These are phyloP conservation scores for Jatropha podagrica DNA, from an alignment of 441 rosid species.

Conservation along the genomic window DNA sequence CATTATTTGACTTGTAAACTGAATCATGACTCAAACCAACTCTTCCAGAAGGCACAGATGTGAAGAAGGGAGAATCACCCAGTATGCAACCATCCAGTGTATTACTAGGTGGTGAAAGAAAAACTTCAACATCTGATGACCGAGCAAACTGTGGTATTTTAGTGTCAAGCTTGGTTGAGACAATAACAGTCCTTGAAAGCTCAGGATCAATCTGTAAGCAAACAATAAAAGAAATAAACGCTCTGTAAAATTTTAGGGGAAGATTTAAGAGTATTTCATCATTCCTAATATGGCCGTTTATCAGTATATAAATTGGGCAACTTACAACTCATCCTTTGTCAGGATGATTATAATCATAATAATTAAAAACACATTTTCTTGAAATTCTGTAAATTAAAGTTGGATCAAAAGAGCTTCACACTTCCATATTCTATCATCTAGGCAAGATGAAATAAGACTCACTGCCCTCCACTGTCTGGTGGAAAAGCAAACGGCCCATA, in stretches of 20 bases:
- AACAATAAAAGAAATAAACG: conserved; percentile 23
- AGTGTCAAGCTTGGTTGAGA: conserved; percentile 94
- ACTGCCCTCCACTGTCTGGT: neutral
- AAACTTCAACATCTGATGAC: conserved; percentile 87
- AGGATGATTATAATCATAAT: neutral
- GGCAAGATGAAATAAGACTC: no score
- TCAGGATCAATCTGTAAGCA: conserved; percentile 85
- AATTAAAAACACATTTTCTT: no score
- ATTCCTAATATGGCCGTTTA: neutral
- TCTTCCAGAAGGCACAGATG: conserved; percentile 98
- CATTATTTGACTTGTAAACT: conserved; percentile 77
- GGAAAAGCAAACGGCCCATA: neutral
- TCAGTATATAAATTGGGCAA: neutral
- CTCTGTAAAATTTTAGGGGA: conserved; percentile 4
- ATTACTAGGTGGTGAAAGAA: conserved; percentile 87
- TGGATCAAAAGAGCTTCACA: no score
- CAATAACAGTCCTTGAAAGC: conserved; percentile 83
- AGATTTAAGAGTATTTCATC: neutral
- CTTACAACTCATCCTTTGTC: neutral
- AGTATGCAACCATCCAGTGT: conserved; percentile 86
- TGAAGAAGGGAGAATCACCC: conserved; percentile 91
- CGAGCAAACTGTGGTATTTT: conserved; percentile 94
- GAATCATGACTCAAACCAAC: conserved; percentile 80
- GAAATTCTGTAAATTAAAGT: no score
- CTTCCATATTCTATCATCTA: no score